Evolutionary conservation across 169 alveolate species (phyloP), one percentile per base, ranked within the genome.

Genomic region (Plasmodium sp.): DNA sequence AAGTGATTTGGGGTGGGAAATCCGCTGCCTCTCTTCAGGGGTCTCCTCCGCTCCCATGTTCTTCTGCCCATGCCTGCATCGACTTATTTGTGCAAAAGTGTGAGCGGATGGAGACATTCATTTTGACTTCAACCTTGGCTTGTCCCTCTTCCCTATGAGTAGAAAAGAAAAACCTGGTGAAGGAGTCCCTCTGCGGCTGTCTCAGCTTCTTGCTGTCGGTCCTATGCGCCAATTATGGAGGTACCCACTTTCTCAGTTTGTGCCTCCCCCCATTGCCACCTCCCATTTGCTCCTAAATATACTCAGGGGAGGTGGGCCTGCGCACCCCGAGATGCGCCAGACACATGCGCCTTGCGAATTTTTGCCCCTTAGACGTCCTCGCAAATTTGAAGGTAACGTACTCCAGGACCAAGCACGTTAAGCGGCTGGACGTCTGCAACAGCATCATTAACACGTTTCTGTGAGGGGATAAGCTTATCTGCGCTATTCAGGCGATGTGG

Each of bases 361-460:
- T 48, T 85, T 85, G 5, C 22, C 62, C 12, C 67, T 74, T 85
- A 85, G 93, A 75, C n/a, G 43, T 75, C 31, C 67, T 85, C 27
- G 62, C 16, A 54, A 48, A 43, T 43, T 75, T 85, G 82, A 85
- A 58, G 71, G 81, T 34, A 74, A 34, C 62, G 31, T 85, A 85
- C 43, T 54, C 84, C 27, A 73, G 84, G 80, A 85, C 93, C 6
- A 73, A 85, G 22, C 93, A 75, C 71, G 93, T 85, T 34, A 85
- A 85, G 36, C 51, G 93, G 45, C 39, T 85, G 71, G 93, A 85
- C 5, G 85, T 85, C 14, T 85, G 93, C 22, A 85, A 85, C 62
- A 22, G 18, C 41, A 75, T 85, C 51, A 85, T 85, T 22, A 85
- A 36, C 41, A 85, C 81, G 7, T 85, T 75, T 85, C 34, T 74